Evolutionary conservation across 2,329 filamentous ascomycete species (phyloP).

Genomic region (Curvularia eragrostidis): DNA sequence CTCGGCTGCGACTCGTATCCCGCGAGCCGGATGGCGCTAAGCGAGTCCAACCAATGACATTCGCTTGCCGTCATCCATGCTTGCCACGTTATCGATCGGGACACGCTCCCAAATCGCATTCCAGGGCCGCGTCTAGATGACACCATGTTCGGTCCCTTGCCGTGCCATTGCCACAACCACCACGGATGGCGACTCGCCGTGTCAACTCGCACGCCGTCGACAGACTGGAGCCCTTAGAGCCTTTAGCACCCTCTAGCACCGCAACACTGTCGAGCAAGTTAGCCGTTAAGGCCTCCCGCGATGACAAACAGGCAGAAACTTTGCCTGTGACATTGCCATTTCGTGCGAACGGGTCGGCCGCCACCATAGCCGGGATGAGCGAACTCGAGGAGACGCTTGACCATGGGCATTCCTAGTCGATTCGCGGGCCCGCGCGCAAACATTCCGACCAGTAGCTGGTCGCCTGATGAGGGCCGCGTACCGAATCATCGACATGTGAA

Average conservation of each 20-base stretch:
- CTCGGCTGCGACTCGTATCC: constrained; percentile 5
- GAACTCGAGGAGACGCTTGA: background rate
- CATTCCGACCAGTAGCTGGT: background rate
- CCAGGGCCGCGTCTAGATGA: background rate
- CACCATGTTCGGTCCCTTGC: constrained; percentile 4
- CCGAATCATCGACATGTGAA: background rate
- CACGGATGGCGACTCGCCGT: background rate
- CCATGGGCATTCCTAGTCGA: background rate
- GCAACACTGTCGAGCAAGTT: background rate
- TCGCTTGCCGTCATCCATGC: background rate
- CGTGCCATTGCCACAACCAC: constrained; percentile 6
- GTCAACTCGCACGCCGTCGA: background rate
- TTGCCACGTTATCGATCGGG: constrained; percentile 1
- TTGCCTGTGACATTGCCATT: background rate
- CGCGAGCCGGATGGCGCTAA: background rate
- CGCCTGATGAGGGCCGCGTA: background rate
- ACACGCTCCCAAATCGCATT: background rate
- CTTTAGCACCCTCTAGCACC: background rate
- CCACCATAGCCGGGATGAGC: constrained; percentile 1
- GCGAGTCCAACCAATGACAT: constrained; percentile 10
- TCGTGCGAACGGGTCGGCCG: background rate
- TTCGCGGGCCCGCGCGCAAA: background rate
- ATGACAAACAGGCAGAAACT: background rate
- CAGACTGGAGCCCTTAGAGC: background rate
- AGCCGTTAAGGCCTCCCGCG: background rate